Conservation (phyloP, 352 stramenopile species). For the Elongisporangium anandrum region DNA sequence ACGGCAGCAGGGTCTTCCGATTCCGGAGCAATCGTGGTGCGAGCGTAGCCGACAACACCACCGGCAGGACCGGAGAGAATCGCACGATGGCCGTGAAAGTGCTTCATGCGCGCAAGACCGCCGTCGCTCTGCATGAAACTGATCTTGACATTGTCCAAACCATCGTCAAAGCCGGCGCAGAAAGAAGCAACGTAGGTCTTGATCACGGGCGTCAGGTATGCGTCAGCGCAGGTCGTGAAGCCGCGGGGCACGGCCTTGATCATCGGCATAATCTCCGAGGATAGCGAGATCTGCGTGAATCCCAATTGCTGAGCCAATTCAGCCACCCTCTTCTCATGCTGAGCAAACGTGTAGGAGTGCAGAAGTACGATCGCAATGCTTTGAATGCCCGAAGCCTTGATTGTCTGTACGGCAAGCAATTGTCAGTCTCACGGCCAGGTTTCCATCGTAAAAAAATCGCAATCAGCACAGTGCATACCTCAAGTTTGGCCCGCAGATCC, state of each 20-base stretch:
- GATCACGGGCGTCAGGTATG: conserved; percentile 98
- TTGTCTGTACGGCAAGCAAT: conserved; percentile 10
- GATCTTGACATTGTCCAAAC: conserved; percentile 90
- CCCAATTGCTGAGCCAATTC: conserved; percentile 89
- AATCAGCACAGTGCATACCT: conserved; percentile 20
- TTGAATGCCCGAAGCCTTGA: conserved; percentile 85
- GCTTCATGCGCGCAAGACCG: conserved; percentile 93
- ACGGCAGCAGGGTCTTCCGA: conserved; percentile 35
- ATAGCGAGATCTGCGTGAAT: conserved; percentile 92
- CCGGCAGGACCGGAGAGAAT: conserved; percentile 94
- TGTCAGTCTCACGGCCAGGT: not conserved
- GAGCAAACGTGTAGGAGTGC: conserved; percentile 94
- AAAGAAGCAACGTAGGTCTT: conserved; percentile 97
- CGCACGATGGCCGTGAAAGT: conserved; percentile 90
- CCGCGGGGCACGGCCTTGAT: conserved; percentile 96
- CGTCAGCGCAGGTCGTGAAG: conserved; percentile 96
- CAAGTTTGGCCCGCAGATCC: conserved; percentile 76
- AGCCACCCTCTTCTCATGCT: conserved; percentile 91
- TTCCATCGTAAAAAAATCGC: not conserved
- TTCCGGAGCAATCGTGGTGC: conserved; percentile 78
- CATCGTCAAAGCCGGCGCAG: conserved; percentile 92
- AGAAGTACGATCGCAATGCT: conserved; percentile 95
- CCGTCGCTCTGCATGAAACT: conserved; percentile 99
- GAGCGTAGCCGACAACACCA: conserved; percentile 96
- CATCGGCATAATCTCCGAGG: conserved; percentile 96